phyloP scores from a whole-genome alignment of 805 yeast species.

The Saturnispora hagleri region DNA sequence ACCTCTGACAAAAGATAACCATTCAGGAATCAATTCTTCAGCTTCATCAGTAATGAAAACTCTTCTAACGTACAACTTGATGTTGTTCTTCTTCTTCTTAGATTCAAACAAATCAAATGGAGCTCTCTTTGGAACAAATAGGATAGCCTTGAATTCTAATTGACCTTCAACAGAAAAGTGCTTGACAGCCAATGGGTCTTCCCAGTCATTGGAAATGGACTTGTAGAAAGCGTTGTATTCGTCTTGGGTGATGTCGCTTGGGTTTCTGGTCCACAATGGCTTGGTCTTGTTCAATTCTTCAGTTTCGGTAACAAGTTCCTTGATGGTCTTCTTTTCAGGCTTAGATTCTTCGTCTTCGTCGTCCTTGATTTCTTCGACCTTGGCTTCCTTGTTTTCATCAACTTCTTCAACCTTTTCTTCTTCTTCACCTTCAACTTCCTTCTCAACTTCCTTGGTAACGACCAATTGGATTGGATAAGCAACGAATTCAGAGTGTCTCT shows the following conservation, averaged over 20 bases:
- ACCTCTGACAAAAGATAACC: constrained; percentile 96
- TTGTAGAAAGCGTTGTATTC: constrained; percentile 99
- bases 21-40: constrained; percentile 97
- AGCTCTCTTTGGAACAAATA: constrained; percentile 97
- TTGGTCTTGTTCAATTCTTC: constrained; percentile 98
- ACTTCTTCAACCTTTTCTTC: constrained; percentile 41
- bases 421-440: constrained; percentile 87
- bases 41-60: constrained; percentile 99
- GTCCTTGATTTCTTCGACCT: constrained; percentile 41
- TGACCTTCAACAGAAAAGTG: constrained; percentile 99
- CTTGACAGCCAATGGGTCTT: constrained; percentile 98
- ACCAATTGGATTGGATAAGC: constrained; percentile 98
- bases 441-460: constrained; percentile 97
- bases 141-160: constrained; percentile 96
- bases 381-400: constrained; percentile 47
- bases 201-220: constrained; percentile 99
- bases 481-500: constrained; percentile 98
- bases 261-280: constrained; percentile 99
- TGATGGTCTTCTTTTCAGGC: constrained; percentile 77
- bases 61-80: constrained; percentile 97
- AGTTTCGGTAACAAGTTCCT: constrained; percentile 88
- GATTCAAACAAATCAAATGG: constrained; percentile 97
- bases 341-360: constrained; percentile 45
- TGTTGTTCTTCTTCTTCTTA: constrained; percentile 98
- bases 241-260: constrained; percentile 93